Conservation (phyloP, 2,329 filamentous ascomycete species). For the Fusarium foetens region DNA sequence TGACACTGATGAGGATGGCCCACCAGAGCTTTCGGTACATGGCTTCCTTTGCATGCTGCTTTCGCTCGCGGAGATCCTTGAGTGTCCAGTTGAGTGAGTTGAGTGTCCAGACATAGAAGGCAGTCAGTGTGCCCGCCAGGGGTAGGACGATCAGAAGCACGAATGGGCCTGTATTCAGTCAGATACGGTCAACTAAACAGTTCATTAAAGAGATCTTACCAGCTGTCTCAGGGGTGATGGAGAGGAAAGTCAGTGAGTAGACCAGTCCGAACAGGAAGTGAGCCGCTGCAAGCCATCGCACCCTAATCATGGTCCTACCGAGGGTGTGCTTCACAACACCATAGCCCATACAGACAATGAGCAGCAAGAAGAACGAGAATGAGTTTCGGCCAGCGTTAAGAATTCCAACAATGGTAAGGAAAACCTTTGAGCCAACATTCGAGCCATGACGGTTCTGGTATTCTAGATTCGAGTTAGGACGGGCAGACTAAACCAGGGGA, state of each 20-base stretch:
- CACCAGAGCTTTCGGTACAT: conserved; percentile 99
- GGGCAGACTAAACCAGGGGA: not conserved
- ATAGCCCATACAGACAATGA: conserved; percentile 99
- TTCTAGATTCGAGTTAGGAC: conserved; percentile 65
- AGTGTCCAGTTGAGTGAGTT: conserved; percentile 95
- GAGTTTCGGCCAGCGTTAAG: conserved; percentile 95
- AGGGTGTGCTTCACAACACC: conserved; percentile 95
- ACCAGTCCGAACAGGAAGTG: conserved; percentile 96
- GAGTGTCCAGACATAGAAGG: conserved; percentile 98
- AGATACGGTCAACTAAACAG: conserved; percentile 21
- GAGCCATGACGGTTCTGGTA: conserved; percentile 91
- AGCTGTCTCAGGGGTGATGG: conserved; percentile 88
- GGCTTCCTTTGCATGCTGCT: conserved; percentile 89
- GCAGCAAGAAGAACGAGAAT: conserved; percentile 96
- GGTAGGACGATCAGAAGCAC: conserved; percentile 94
- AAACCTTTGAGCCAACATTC: conserved; percentile 81
- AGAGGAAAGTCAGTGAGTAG: conserved; percentile 88
- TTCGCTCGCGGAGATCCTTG: conserved; percentile 94
- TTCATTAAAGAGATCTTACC: conserved; percentile 54
- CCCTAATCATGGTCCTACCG: conserved; percentile 92
- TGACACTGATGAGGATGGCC: conserved; percentile 90
- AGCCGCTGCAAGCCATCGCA: conserved; percentile 87
- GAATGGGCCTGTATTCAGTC: conserved; percentile 71
- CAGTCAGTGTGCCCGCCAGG: conserved; percentile 89
- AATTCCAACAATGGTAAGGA: conserved; percentile 91